Base-by-base conservation (phyloP, 306 rosid species). In the Abrus precatorius region DNA sequence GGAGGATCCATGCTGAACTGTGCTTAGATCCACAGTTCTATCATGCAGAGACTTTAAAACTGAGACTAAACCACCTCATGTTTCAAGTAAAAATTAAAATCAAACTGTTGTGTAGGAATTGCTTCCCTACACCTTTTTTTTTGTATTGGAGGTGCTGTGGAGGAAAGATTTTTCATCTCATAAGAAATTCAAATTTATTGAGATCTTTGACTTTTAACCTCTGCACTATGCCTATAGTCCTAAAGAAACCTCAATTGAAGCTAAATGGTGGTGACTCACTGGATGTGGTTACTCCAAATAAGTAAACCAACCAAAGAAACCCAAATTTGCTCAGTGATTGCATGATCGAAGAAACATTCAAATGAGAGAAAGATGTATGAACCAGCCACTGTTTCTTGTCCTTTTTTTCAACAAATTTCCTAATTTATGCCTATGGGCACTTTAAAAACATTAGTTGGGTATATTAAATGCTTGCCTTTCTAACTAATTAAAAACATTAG, bases 1-100 rank as follows among this genome's bases (percentile, higher is more conserved):
- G 40, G 1, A 20, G 45, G 33, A 27, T 20, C n/a, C 30, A 38
- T 12, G 32, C 56, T 57, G 56, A 45, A 74, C 69, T 14, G 5
- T 47, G 50, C 47, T 75, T 33, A 49, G 65, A 68, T 44, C 36
- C 8, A 29, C 7, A 5, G 60, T 33, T 55, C 71, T 75, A 61
- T 47, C 44, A 61, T 61, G 67, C 27, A 33, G 28, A 33, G 47
- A 29, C 41, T 68, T 5, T 43, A 41, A 56, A 28, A 12, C 68
- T 68, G 12, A 28, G 5, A 12, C 6, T 13, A 11, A 32, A 41
- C 10, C 54, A 36, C 67, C 43, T 56, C 36, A 20, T 1, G 4
- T 27, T 40, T 41, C 14, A 4, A 55, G 54, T 28, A 7, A 38
- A 55, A 55, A 38, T 20, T 20, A 20, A 20, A 20, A 20, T 20